Evolutionary conservation across 768 basidiomycete genomes (phyloP), one percentile per base, ranked within the genome.

Genomic region (Lenzites betulinus): DNA sequence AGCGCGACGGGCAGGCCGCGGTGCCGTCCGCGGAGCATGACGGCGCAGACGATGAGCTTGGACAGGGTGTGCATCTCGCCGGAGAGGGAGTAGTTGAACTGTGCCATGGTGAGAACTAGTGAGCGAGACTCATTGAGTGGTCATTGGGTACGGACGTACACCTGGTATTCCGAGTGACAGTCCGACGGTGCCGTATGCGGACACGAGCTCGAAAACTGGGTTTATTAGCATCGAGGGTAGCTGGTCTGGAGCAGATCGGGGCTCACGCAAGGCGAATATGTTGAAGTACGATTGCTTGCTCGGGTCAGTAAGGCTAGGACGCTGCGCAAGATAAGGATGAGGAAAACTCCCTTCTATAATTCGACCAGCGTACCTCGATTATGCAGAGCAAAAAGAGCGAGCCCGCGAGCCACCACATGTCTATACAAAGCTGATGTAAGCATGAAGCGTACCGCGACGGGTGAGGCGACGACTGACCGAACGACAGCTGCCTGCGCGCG

Each of bases 331-430:
- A n/a, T n/a, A n/a, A n/a, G n/a, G n/a, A n/a, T n/a, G n/a, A n/a
- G n/a, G n/a, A n/a, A n/a, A n/a, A n/a, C n/a, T n/a, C n/a, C n/a
- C n/a, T n/a, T n/a, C n/a, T n/a, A n/a, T n/a, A n/a, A n/a, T n/a
- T n/a, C n/a, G n/a, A n/a, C n/a, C n/a, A 33, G 11, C 30, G 30
- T 11, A 92, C 93, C 82, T 97, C 96, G 61, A 96, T 86, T 62
- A 98, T 95, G 70, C 95, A 97, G 38, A 98, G 77, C 2, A 96
- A 73, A 73, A 94, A 93, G 6, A 98, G 73, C 0, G 92, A 93
- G 11, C 92, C 74, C 0, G 79, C 89, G n/a, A 98, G 73, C 94
- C 93, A 97, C 95, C 95, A 97, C 83, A 97, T 93, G 74, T 97
- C 95, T 93, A 46, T 16, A 41, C n/a, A 35, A 64, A 35, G 25